Evolutionary conservation across 108 stramenopile species (phyloP).

Genomic region (Cylindrotheca fusiformis): DNA sequence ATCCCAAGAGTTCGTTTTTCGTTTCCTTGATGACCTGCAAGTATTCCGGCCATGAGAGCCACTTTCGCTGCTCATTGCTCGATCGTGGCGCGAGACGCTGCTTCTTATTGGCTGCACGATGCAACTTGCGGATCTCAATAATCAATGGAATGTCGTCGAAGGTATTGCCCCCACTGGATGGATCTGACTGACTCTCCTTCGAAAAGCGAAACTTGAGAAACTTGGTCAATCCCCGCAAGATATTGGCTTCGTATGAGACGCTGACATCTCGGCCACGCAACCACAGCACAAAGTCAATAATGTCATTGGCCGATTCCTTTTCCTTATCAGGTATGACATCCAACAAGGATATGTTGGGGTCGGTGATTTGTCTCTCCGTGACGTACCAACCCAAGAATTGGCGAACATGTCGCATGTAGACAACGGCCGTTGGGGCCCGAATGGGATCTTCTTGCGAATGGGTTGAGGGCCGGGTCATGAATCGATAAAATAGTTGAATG

Average conservation of each 20-base stretch:
- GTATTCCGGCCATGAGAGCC: conserved; percentile 81
- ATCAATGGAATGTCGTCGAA: conserved; percentile 75
- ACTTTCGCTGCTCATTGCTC: conserved; percentile 74
- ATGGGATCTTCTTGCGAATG: conserved; percentile 64
- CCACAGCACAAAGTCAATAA: conserved; percentile 78
- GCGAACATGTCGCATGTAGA: conserved; percentile 75
- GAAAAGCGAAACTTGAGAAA: conserved; percentile 77
- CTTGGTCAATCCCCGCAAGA: conserved; percentile 78
- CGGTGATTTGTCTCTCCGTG: conserved; percentile 4
- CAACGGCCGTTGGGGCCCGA: conserved; percentile 68
- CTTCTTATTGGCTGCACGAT: conserved; percentile 68
- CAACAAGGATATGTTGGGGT: conserved; percentile 37
- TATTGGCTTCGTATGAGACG: conserved; percentile 80
- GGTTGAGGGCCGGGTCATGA: conserved; percentile 74
- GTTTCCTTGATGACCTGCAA: conserved; percentile 51
- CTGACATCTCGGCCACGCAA: conserved; percentile 66
- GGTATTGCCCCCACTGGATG: conserved; percentile 34
- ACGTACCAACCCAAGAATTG: conserved; percentile 72
- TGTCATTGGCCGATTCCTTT: conserved; percentile 55
- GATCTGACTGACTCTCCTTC: conserved; percentile 35
- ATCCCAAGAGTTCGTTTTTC: conserved; percentile 43
- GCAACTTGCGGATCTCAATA: conserved; percentile 69
- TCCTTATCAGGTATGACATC: conserved; percentile 64
- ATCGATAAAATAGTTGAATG: conserved; percentile 54
- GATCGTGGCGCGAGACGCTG: conserved; percentile 61